Evolutionary conservation across 345 rosid genomes (phyloP).

Genomic region (Pugionium dolabratum): DNA sequence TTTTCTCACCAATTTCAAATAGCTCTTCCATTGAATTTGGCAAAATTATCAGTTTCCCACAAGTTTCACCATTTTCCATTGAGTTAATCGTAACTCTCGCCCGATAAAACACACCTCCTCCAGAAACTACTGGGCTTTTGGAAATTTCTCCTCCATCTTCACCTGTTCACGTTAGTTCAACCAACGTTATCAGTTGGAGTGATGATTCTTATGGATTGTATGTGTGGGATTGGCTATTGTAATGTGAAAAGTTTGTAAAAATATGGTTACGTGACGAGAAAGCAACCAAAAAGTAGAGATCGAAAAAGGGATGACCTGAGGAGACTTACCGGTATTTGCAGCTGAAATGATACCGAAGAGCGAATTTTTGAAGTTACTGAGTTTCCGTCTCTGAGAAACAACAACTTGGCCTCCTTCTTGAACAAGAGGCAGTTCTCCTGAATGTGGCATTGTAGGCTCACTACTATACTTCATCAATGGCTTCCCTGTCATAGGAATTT

Average conservation of each 20-base stretch:
- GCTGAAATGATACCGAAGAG: slow-evolving; percentile 78
- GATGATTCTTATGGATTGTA: not conserved
- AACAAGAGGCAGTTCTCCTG: slow-evolving; percentile 54
- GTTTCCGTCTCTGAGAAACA: slow-evolving; percentile 46
- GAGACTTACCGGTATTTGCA: slow-evolving; percentile 51
- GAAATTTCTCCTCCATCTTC: slow-evolving; percentile 32
- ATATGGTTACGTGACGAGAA: slow-evolving; percentile 5
- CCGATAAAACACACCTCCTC: slow-evolving; percentile 29
- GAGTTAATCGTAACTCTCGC: slow-evolving; percentile 65
- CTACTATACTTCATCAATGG: slow-evolving; percentile 58
- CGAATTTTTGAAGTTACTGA: slow-evolving; percentile 58
- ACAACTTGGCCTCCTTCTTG: slow-evolving; percentile 44
- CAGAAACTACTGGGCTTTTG: slow-evolving; percentile 4
- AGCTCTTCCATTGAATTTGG: slow-evolving; percentile 69
- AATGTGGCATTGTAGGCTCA: slow-evolving; percentile 51
- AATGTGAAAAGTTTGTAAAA: not conserved
- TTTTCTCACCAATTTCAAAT: slow-evolving; percentile 50
- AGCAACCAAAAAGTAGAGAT: slow-evolving; percentile 1
- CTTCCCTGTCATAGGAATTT: slow-evolving; percentile 35
- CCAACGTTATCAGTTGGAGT: not conserved
- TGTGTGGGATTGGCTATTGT: not conserved
- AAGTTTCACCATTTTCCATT: slow-evolving; percentile 46
- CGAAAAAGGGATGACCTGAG: not conserved
- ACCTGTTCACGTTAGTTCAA: not conserved
- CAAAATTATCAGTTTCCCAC: slow-evolving; percentile 54